Evolutionary conservation across 345 rosid genomes (phyloP).

Genomic region (Eucalyptus marginata): DNA sequence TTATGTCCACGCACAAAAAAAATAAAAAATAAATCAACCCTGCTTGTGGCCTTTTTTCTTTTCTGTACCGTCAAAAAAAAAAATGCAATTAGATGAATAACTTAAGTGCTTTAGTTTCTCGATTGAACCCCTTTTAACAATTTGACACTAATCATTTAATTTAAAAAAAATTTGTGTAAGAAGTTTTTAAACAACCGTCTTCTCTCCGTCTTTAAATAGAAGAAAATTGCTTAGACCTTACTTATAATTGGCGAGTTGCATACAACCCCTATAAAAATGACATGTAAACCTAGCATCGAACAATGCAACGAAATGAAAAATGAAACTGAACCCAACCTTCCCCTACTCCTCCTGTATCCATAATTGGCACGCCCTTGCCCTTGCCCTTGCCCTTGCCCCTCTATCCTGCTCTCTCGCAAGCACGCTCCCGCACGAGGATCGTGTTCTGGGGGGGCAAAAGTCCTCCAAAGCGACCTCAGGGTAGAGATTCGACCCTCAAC

Average conservation of each 20-base stretch:
- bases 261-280: neutral
- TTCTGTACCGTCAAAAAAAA: neutral
- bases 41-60: neutral
- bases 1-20: too few relatives aligned
- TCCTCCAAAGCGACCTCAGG: neutral
- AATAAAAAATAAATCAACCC: neutral
- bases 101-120: neutral
- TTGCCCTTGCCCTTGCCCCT: neutral
- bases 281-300: neutral
- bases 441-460: neutral
- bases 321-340: neutral
- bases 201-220: neutral
- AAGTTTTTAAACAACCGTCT: neutral
- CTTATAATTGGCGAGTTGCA: neutral
- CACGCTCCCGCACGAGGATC: neutral
- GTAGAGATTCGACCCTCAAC: neutral
- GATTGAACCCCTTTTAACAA: neutral
- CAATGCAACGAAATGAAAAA: neutral
- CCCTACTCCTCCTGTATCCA: neutral
- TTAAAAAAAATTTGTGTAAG: accelerated
- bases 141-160: neutral
- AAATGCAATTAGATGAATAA: neutral
- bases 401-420: neutral
- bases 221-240: neutral
- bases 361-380: neutral